These are phyloP conservation scores for Asterochloris sp. DNA, from an alignment of 139 green algal genomes.

Conservation along the genomic window DNA sequence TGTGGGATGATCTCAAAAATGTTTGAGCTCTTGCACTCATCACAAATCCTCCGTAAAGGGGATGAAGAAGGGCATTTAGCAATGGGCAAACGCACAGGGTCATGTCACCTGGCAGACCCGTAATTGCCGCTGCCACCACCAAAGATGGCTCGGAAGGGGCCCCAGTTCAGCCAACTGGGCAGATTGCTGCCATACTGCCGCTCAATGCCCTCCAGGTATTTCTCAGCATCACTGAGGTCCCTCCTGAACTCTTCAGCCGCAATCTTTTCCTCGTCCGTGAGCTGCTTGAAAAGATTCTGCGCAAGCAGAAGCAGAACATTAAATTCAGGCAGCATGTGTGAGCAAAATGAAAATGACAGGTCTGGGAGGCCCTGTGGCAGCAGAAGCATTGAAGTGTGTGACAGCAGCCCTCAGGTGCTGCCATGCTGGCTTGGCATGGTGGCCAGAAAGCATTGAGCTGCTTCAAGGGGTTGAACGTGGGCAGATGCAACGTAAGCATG, in stretches of 20 bases:
- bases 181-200: constrained; percentile 27
- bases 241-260: constrained; percentile 17
- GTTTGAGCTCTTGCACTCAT: too few species aligned
- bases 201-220: constrained; percentile 33
- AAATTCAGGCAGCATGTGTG: neutral
- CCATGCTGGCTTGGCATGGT: too few species aligned
- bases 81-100: too few species aligned
- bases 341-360: neutral
- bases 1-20: too few species aligned
- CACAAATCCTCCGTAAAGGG: too few species aligned
- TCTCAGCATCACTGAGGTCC: constrained; percentile 17
- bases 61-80: too few species aligned
- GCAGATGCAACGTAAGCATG: too few species aligned
- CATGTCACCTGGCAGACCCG: neutral
- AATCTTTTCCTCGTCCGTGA: constrained; percentile 33
- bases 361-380: too few species aligned
- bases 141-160: constrained; percentile 9
- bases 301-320: neutral
- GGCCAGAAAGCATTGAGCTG: too few species aligned
- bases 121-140: constrained; percentile 3
- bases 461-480: too few species aligned
- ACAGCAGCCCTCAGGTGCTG: too few species aligned
- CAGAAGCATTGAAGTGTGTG: neutral
- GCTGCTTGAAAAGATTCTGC: constrained; percentile 20
- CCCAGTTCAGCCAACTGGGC: neutral